Conservation (phyloP, 179 eudicot species). For the Silene noctiflora region DNA sequence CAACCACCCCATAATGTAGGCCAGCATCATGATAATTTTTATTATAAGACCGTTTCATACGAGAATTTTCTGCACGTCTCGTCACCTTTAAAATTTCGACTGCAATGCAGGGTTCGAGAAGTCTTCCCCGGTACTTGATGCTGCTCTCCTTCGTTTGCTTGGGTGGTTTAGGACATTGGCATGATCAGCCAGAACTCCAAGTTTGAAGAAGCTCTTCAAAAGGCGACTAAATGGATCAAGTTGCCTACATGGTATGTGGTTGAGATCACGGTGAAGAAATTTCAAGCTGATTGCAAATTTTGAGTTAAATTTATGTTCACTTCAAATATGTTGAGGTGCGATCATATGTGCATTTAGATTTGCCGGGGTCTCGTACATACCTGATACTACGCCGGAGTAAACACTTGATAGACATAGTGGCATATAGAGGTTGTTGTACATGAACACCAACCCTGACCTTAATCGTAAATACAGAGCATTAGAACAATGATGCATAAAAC, state of each 20-base stretch:
- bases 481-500: no score
- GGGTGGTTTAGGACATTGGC: slow-evolving; percentile 95
- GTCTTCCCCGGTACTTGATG: slow-evolving; percentile 65
- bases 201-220: slow-evolving; percentile 28
- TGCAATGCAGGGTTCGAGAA: slow-evolving; percentile 65
- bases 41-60: no score
- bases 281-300: not conserved
- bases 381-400: not conserved
- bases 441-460: no score
- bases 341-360: not conserved
- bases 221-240: not conserved
- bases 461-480: no score
- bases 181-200: not conserved
- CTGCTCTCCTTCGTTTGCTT: slow-evolving; percentile 79
- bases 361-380: slow-evolving; percentile 4
- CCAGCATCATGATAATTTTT: no score
- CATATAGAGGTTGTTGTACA: no score
- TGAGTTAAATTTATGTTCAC: not conserved
- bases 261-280: slow-evolving; percentile 19
- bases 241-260: slow-evolving; percentile 4
- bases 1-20: no score
- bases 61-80: no score
- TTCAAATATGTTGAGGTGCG: slow-evolving; percentile 14
- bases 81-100: not conserved
- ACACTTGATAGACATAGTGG: not conserved